These are phyloP conservation scores for Pontederia crassipes DNA, from an alignment of 176 grass and related monocot species.

Conservation along the genomic window DNA sequence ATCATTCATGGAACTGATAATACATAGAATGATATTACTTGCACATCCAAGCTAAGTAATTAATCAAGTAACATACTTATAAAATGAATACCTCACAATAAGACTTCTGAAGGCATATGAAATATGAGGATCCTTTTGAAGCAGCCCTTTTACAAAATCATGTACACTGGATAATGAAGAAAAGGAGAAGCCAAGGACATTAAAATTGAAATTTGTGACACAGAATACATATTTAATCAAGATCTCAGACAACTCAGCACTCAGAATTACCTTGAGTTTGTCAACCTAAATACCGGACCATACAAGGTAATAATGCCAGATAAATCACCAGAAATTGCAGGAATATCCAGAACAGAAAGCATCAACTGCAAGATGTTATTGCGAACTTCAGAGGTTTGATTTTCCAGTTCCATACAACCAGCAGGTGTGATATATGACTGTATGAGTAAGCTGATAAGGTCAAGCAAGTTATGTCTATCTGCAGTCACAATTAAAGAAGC, in stretches of 20 bases:
- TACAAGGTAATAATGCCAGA: slow-evolving; percentile 38
- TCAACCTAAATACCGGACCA: slow-evolving; percentile 52
- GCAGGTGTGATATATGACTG: slow-evolving; percentile 36
- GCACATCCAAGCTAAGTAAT: too few species aligned
- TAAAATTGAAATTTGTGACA: background rate
- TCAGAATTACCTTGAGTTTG: slow-evolving; percentile 38
- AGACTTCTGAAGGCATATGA: slow-evolving; percentile 39
- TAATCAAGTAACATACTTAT: slow-evolving; percentile 1
- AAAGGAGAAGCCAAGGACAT: background rate
- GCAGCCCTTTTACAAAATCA: slow-evolving; percentile 52
- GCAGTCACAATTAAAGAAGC: slow-evolving; percentile 9
- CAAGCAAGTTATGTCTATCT: slow-evolving; percentile 48
- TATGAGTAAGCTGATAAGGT: slow-evolving; percentile 50
- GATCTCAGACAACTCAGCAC: background rate
- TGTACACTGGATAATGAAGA: slow-evolving; percentile 28
- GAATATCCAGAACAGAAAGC: slow-evolving; percentile 70
- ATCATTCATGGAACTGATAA: slow-evolving; percentile 50
- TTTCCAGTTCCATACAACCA: slow-evolving; percentile 24
- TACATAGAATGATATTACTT: background rate
- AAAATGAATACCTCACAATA: slow-evolving; percentile 54
- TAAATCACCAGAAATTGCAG: slow-evolving; percentile 42
- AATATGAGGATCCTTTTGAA: slow-evolving; percentile 39
- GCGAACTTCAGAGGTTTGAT: slow-evolving; percentile 33
- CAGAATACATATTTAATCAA: background rate
- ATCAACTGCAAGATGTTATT: slow-evolving; percentile 59